Evolutionary conservation across 2,329 filamentous ascomycete species (phyloP).

Genomic region (Alternaria brassicae): DNA sequence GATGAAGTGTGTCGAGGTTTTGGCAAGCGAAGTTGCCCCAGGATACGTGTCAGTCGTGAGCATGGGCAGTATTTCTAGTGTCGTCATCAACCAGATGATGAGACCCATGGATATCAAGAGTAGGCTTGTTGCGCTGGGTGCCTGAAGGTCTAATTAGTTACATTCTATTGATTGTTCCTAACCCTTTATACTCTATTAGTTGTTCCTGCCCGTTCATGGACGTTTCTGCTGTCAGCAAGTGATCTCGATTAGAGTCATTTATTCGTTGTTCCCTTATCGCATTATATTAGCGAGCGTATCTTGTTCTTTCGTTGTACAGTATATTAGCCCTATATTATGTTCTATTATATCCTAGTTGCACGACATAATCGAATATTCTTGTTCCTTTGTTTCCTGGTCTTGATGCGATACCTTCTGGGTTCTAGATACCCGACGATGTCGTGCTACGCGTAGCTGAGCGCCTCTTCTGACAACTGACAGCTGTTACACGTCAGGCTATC

Average conservation of each 20-base stretch:
- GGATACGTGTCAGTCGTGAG: slow-evolving; percentile 52
- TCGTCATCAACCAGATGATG: slow-evolving; percentile 52
- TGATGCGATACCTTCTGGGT: background rate
- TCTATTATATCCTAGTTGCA: background rate
- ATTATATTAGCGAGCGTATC: slow-evolving; percentile 1
- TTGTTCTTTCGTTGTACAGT: background rate
- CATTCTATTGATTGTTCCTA: background rate
- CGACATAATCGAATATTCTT: background rate
- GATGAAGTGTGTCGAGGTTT: slow-evolving; percentile 52
- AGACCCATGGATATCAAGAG: slow-evolving; percentile 45
- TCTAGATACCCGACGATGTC: background rate
- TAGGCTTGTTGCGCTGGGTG: slow-evolving; percentile 42
- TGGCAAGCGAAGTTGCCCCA: slow-evolving; percentile 54
- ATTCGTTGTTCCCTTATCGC: background rate
- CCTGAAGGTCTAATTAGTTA: background rate
- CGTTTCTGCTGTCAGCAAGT: background rate
- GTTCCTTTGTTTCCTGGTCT: background rate
- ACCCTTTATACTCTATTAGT: background rate
- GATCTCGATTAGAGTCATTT: background rate
- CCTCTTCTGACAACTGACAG: background rate
- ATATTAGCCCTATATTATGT: background rate
- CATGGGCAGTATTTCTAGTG: slow-evolving; percentile 52
- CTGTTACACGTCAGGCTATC: background rate
- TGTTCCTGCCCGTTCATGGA: background rate
- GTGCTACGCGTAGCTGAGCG: background rate